phyloP scores from a whole-genome alignment of 495 filamentous ascomycete genomes.

The Tuber microsphaerosporum region DNA sequence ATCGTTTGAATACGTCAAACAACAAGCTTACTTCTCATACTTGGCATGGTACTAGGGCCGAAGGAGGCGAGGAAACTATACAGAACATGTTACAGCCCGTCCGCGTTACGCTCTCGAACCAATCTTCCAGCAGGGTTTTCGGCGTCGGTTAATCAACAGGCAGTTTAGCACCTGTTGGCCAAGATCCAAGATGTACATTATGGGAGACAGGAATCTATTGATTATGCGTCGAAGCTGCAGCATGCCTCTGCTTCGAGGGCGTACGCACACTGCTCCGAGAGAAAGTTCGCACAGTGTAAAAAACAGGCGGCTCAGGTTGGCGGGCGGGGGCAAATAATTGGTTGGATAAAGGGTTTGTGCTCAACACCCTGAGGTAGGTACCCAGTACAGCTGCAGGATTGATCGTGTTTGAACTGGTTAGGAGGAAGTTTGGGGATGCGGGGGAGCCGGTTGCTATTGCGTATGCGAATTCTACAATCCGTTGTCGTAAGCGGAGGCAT shows the following conservation, averaged over 20 bases:
- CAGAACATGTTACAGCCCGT: constrained; percentile 51
- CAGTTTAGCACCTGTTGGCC: constrained; percentile 69
- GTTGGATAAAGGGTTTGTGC: constrained; percentile 70
- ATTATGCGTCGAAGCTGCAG: constrained; percentile 51
- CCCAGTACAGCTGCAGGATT: constrained; percentile 83
- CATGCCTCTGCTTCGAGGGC: constrained; percentile 45
- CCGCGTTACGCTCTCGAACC: constrained; percentile 88
- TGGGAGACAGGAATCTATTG: constrained; percentile 67
- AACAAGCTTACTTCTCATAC: constrained; percentile 75
- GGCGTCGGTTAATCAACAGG: constrained; percentile 69
- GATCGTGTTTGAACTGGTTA: constrained; percentile 81
- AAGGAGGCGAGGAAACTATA: neutral
- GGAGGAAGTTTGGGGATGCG: constrained; percentile 63
- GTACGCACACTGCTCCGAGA: constrained; percentile 68
- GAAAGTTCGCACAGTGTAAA: constrained; percentile 64
- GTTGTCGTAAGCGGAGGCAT: constrained; percentile 14
- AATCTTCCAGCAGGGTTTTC: constrained; percentile 66
- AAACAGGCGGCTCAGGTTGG: constrained; percentile 58
- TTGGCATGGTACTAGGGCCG: constrained; percentile 69
- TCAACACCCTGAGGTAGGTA: constrained; percentile 69
- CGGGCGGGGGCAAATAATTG: constrained; percentile 60
- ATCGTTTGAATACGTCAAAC: constrained; percentile 79
- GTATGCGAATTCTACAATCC: constrained; percentile 26
- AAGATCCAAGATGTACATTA: constrained; percentile 72
- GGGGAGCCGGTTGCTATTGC: constrained; percentile 50